Evolutionary conservation across 495 filamentous ascomycete species (phyloP), one percentile per base, ranked within the genome.

Genomic region (Aspergillus taichungensis): DNA sequence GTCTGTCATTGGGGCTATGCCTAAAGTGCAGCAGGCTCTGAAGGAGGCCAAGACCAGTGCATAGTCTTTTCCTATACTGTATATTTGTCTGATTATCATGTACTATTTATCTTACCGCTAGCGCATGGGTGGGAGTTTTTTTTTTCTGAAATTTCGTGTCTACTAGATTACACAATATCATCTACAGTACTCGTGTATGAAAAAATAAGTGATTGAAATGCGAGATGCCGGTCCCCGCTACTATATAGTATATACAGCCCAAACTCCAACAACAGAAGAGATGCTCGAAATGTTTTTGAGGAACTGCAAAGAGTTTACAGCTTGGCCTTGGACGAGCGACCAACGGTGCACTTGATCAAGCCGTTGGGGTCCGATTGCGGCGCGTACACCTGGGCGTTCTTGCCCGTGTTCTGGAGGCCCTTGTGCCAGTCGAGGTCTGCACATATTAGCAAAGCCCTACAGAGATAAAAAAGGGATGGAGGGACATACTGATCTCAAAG

Each of bases 401-500:
- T 87, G 70, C 92, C 92, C 8, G 88, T 97, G 69, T 98, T 98
- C 76, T 96, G 88, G 58, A 88, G 57, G 18, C 88, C 90, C 69
- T 96, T 95, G 76, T 95, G 87, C 92, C 92, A 98, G 71, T 82
- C 87, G 55, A 98, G 66, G 60, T 95, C 89, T 92, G 62, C 24
- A 36, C 8, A 50, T 30, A 40, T 31, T 30, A 33, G 32, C 36
- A 59, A 61, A 67, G 52, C 35, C 48, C 30, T 33, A 34, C 33
- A 34, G 31, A 28, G 6, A 30, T 9, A 34, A 32, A 8, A 36
- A 8, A 40, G 8, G 28, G 31, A 43, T 52, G 12, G 41, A 4
- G 13, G 28, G 45, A 61, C 63, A 34, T 73, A 95, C 89, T 84
- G 69, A 96, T 84, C 65, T 96, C 92, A 60, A 96, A 98, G 69